Evolutionary conservation across 2,329 filamentous ascomycete genomes (phyloP).

Genomic region (Parafenestella ontariensis): DNA sequence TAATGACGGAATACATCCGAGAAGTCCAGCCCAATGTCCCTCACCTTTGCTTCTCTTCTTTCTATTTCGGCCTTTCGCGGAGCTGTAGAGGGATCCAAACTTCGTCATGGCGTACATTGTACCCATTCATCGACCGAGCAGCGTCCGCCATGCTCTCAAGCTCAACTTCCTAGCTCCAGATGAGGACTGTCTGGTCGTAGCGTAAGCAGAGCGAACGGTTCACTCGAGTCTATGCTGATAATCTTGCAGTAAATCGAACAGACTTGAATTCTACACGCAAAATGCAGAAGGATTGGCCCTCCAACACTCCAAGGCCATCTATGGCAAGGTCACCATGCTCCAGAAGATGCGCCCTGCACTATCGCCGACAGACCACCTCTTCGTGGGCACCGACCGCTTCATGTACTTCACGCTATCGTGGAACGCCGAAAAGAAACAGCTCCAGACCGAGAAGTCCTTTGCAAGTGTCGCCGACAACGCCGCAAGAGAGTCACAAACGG

Average conservation of each 20-base stretch:
- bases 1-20: conserved; percentile 44
- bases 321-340: conserved; percentile 86
- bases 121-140: conserved; percentile 90
- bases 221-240: conserved; percentile 13
- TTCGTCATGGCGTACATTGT: conserved; percentile 86
- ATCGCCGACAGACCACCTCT: conserved; percentile 80
- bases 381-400: conserved; percentile 88
- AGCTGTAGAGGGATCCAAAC: conserved; percentile 15
- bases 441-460: conserved; percentile 65
- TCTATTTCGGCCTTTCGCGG: background rate
- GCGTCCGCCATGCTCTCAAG: conserved; percentile 86
- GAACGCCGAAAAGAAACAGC: conserved; percentile 65
- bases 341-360: conserved; percentile 79
- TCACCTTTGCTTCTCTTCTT: background rate
- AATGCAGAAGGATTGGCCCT: conserved; percentile 66
- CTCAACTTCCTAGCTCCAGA: conserved; percentile 76
- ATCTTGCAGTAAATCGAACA: conserved; percentile 72
- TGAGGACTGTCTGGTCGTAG: conserved; percentile 83
- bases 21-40: conserved; percentile 9
- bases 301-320: conserved; percentile 74
- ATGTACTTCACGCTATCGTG: conserved; percentile 91
- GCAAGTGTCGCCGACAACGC: conserved; percentile 67
- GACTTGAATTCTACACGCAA: conserved; percentile 81
- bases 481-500: conserved; percentile 77
- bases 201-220: conserved; percentile 64